phyloP scores from a whole-genome alignment of 129 eudicot species.

The Saussurea involucrata region DNA sequence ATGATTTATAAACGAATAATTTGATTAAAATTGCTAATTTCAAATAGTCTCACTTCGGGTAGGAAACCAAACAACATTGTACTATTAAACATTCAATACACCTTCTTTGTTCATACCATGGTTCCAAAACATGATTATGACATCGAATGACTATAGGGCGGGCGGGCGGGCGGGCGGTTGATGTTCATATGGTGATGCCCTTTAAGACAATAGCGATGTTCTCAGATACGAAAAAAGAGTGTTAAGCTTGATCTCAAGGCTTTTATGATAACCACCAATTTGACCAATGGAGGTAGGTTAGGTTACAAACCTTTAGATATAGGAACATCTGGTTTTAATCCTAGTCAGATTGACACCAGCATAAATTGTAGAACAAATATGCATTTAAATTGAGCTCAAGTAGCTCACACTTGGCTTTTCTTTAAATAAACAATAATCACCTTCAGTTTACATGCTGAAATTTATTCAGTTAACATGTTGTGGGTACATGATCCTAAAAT shows the following conservation, averaged over 20 bases:
- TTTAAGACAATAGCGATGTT: background rate
- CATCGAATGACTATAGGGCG: background rate
- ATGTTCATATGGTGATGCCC: background rate
- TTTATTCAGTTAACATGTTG: conserved; percentile 22
- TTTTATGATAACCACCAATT: background rate
- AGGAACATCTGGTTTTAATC: background rate
- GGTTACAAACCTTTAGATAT: background rate
- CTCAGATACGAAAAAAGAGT: background rate
- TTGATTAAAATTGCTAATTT: too few relatives aligned
- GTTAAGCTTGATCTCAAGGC: background rate
- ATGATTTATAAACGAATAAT: too few relatives aligned
- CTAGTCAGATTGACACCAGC: too few relatives aligned
- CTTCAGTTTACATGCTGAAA: background rate
- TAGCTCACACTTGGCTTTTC: background rate
- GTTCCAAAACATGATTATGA: background rate
- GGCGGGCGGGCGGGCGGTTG: background rate
- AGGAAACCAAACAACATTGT: too few relatives aligned
- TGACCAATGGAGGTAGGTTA: background rate
- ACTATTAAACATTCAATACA: background rate
- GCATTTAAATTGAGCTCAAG: background rate
- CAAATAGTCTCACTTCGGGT: too few relatives aligned
- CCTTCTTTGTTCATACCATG: background rate
- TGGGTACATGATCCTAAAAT: conserved; percentile 20
- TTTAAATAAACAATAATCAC: background rate
- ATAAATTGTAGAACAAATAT: background rate